Evolutionary conservation across 2,329 filamentous ascomycete genomes (phyloP).

Genomic region (Aspergillus thermomutatus): DNA sequence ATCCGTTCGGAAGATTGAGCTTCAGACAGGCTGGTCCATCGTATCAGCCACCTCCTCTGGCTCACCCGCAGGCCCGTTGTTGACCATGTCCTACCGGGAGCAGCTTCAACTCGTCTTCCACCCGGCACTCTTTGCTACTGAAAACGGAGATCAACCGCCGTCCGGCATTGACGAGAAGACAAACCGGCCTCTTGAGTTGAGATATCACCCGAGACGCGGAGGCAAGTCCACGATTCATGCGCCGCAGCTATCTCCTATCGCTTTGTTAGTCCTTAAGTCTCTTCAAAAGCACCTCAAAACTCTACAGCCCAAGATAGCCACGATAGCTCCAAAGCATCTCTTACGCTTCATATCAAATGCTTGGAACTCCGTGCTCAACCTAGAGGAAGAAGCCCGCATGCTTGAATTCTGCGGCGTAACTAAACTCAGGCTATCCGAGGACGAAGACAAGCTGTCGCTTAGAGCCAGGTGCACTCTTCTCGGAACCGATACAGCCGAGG

Average conservation of each 20-base stretch:
- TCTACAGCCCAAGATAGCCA: slow-evolving; percentile 29
- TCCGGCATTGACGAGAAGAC: slow-evolving; percentile 19
- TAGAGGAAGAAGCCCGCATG: slow-evolving; percentile 44
- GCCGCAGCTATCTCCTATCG: slow-evolving; percentile 32
- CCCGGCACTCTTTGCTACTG: slow-evolving; percentile 34
- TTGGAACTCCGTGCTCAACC: slow-evolving; percentile 39
- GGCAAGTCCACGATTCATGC: slow-evolving; percentile 6
- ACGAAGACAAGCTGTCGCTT: slow-evolving; percentile 24
- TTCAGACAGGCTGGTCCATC: slow-evolving; percentile 45
- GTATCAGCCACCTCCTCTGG: slow-evolving; percentile 32
- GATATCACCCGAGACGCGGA: slow-evolving; percentile 25
- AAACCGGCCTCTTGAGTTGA: slow-evolving; percentile 33
- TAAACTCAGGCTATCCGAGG: slow-evolving; percentile 30
- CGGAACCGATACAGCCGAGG: slow-evolving; percentile 16
- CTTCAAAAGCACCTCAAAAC: slow-evolving; percentile 36
- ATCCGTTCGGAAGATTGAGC: slow-evolving; percentile 40
- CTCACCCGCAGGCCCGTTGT: slow-evolving; percentile 27
- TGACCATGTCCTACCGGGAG: slow-evolving; percentile 42
- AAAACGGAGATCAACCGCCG: slow-evolving; percentile 18
- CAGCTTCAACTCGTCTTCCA: slow-evolving; percentile 43
- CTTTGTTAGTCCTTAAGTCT: slow-evolving; percentile 41
- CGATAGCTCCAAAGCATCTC: slow-evolving; percentile 35
- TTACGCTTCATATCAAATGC: slow-evolving; percentile 40
- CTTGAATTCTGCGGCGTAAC: slow-evolving; percentile 46
- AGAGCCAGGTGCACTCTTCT: slow-evolving; percentile 40